Percentiles rank a stretch among this genome's conserved stretches.
Evolutionary conservation across 306 rosid genomes (phyloP).

Genomic region (Mucuna pruriens): DNA sequence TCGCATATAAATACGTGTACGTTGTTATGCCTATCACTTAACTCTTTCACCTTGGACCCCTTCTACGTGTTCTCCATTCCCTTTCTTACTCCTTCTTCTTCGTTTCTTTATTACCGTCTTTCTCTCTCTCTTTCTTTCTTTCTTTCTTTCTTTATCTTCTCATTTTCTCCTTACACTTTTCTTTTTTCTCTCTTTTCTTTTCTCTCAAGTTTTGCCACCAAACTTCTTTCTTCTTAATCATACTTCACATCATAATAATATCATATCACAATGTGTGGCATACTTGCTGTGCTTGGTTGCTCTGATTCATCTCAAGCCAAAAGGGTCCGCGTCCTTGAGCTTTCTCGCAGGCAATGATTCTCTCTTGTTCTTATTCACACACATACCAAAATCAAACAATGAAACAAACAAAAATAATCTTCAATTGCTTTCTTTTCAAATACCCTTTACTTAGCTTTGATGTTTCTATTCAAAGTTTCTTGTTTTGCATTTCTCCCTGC

Average conservation of each 20-base stretch:
- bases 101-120: neutral
- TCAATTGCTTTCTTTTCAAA: neutral
- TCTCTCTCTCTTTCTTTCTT: conserved; percentile 12
- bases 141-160: neutral
- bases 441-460: conserved; percentile 13
- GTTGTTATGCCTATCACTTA: neutral
- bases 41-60: conserved; percentile 25
- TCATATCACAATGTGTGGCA: conserved; percentile 78
- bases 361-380: neutral
- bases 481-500: neutral
- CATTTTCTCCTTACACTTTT: neutral
- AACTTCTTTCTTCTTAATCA: neutral
- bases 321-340: conserved; percentile 87
- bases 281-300: conserved; percentile 94
- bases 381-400: neutral
- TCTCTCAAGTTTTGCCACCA: neutral
- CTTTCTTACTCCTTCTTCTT: neutral
- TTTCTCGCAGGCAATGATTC: conserved; percentile 60
- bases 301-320: conserved; percentile 82
- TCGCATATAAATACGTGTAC: conserved; percentile 59
- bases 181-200: neutral
- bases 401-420: neutral
- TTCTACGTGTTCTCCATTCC: conserved; percentile 40
- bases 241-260: neutral
- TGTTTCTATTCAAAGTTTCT: neutral